These are phyloP conservation scores for Spatholobus suberectus DNA, from an alignment of 306 rosid genomes.

Conservation along the genomic window DNA sequence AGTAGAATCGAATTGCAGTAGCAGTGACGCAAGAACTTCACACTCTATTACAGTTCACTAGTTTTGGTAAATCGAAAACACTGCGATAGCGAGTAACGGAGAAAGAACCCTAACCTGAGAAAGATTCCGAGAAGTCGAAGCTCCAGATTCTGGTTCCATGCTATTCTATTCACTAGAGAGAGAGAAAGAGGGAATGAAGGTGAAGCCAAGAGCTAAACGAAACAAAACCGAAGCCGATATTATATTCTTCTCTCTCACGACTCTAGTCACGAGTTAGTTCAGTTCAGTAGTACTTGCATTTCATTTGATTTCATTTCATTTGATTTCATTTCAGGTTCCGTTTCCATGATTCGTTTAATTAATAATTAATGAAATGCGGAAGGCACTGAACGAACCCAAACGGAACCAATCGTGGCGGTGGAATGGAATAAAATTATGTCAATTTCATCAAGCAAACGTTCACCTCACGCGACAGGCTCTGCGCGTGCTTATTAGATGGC, in stretches of 20 bases:
- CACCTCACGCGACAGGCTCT: neutral
- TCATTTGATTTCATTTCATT: neutral
- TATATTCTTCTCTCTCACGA: neutral
- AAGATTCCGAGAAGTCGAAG: slow-evolving; percentile 49
- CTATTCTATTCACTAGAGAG: neutral
- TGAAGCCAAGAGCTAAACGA: neutral
- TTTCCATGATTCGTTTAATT: slow-evolving; percentile 1
- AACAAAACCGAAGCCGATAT: neutral
- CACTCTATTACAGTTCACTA: neutral
- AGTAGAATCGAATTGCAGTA: neutral
- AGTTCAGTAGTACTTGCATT: neutral
- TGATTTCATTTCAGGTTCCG: neutral
- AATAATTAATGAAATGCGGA: neutral
- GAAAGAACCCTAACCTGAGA: slow-evolving; percentile 50
- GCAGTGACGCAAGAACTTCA: neutral
- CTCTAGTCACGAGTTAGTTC: neutral
- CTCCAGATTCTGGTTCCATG: slow-evolving; percentile 68
- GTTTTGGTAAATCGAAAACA: neutral
- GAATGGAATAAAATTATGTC: neutral
- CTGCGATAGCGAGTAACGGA: neutral
- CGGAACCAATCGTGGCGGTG: neutral
- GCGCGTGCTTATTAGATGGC: slow-evolving; percentile 9
- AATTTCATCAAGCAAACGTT: neutral
- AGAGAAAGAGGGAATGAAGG: neutral
- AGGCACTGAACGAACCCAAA: neutral